Percentiles rank a stretch among this genome's conserved stretches.
Conservation (phyloP, 2,329 filamentous ascomycete genomes). For the Monilinia fructicola region DNA sequence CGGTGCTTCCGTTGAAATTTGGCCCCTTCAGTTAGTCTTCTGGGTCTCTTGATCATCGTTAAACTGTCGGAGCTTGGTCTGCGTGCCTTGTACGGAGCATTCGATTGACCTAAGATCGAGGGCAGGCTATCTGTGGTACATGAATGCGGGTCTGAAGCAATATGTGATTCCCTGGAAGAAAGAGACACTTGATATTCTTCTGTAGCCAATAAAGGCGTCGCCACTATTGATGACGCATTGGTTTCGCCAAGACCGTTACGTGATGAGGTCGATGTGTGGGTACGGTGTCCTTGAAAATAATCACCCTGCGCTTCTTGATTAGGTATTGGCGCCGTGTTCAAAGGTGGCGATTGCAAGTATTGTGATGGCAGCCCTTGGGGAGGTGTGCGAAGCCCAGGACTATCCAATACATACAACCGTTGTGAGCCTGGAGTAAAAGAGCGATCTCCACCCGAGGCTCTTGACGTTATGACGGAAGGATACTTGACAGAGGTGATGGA, state of each 20-base stretch:
- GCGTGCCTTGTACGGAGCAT: constrained; percentile 30
- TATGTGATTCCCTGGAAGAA: constrained; percentile 24
- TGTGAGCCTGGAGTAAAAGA: constrained; percentile 5
- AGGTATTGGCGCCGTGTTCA: constrained; percentile 1
- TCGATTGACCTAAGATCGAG: constrained; percentile 14
- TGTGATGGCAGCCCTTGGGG: neutral
- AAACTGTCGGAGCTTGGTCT: constrained; percentile 28
- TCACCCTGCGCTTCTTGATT: neutral
- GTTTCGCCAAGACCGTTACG: neutral
- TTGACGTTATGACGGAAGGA: neutral
- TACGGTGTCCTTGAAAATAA: neutral
- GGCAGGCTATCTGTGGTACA: constrained; percentile 28
- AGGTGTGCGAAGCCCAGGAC: constrained; percentile 6
- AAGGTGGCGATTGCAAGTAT: neutral
- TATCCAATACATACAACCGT: constrained; percentile 4
- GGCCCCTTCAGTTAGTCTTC: constrained; percentile 25
- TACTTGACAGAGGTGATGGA: neutral
- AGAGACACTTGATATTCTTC: neutral
- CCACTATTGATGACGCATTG: neutral
- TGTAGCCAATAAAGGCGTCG: neutral
- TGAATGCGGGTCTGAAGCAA: constrained; percentile 24
- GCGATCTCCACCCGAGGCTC: neutral
- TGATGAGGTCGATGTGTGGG: neutral
- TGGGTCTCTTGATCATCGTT: constrained; percentile 28
- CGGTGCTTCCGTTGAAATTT: constrained; percentile 4